A percentile compares a stretch with the other conserved stretches of the same genome.
Evolutionary conservation across 805 yeast genomes (phyloP).

Genomic region (Cyberlindnera misumaiensis): DNA sequence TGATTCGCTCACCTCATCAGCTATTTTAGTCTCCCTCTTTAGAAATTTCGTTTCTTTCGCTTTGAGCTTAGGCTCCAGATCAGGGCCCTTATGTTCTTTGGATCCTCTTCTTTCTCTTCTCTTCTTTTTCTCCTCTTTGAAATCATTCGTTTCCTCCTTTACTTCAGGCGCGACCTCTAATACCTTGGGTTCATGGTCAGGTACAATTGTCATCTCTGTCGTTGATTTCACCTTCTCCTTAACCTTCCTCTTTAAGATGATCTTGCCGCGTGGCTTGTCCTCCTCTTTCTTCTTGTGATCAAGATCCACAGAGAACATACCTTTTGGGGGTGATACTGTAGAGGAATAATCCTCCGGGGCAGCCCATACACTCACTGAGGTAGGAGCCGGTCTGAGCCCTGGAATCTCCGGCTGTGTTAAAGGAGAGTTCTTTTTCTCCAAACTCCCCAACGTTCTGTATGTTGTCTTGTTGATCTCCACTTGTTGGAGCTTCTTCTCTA

Average conservation of each 20-base stretch:
- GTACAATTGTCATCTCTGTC: too few species aligned
- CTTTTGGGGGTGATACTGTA: conserved; percentile 13
- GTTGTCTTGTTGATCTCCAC: conserved; percentile 41
- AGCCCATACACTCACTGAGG: conserved; percentile 13
- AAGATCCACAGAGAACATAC: conserved; percentile 4
- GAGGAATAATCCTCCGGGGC: conserved; percentile 2
- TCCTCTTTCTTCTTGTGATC: conserved; percentile 4
- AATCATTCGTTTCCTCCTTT: neutral
- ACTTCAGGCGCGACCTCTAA: too few species aligned
- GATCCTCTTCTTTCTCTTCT: neutral
- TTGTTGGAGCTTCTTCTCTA: conserved; percentile 42
- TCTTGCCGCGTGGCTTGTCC: conserved; percentile 6
- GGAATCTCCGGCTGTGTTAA: neutral
- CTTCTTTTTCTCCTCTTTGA: conserved; percentile 1
- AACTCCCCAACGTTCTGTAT: conserved; percentile 20
- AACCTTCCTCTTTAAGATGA: conserved; percentile 10
- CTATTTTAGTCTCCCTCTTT: too few species aligned
- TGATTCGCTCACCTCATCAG: too few species aligned
- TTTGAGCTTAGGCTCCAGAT: too few species aligned
- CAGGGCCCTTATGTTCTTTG: neutral
- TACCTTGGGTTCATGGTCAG: too few species aligned
- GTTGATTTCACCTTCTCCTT: neutral
- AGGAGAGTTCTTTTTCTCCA: neutral
- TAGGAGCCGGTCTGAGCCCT: conserved; percentile 10
- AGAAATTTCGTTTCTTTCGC: too few species aligned